Conservation (phyloP, 352 stramenopile species). For the Phytopythium oedochilum region DNA sequence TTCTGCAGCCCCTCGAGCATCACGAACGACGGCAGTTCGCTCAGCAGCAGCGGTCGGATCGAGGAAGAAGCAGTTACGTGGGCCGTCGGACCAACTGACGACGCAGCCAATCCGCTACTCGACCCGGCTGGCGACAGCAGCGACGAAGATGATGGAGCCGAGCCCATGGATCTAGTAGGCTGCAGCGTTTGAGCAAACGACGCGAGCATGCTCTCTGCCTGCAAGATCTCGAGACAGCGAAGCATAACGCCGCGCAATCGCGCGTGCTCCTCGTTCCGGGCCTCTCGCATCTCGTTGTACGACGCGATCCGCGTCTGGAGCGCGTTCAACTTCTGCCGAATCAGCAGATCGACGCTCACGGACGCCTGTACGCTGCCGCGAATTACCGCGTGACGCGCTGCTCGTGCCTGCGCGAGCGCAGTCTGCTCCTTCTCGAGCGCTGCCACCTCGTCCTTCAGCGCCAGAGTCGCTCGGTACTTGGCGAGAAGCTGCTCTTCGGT, state of each 20-base stretch:
- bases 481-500: conserved; percentile 62
- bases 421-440: conserved; percentile 30
- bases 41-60: conserved; percentile 28
- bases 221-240: conserved; percentile 55
- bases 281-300: conserved; percentile 50
- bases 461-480: conserved; percentile 51
- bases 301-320: conserved; percentile 23
- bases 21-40: conserved; percentile 37
- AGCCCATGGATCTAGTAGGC: not conserved
- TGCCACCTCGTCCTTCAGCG: conserved; percentile 45
- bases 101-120: not conserved
- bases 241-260: conserved; percentile 49
- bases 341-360: conserved; percentile 25
- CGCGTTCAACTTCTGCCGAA: conserved; percentile 20
- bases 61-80: conserved; percentile 1
- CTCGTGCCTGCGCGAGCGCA: conserved; percentile 21
- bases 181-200: not conserved
- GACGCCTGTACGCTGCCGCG: conserved; percentile 27
- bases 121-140: not conserved
- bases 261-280: conserved; percentile 43
- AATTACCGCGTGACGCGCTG: conserved; percentile 24
- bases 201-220: conserved; percentile 33
- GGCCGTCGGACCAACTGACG: not conserved
- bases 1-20: conserved; percentile 58
- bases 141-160: not conserved